Base-by-base conservation (phyloP, 371 early-diverging fungal species). In the Choanephora cucurbitarum region DNA sequence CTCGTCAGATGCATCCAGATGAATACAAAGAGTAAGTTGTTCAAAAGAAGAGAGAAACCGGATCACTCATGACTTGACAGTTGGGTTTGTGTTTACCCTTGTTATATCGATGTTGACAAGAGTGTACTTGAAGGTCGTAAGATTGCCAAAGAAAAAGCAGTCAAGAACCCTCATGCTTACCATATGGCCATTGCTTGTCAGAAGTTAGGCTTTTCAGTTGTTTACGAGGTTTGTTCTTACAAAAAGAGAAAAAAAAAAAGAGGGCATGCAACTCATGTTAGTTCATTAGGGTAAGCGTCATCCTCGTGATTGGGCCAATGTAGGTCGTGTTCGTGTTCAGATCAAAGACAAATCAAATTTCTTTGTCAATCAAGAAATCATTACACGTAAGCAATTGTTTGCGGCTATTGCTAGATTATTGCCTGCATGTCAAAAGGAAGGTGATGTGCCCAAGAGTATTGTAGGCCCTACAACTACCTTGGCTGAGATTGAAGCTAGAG, bases 41-140 rank as follows among this genome's bases (percentile, higher is more conserved):
- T n/a, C n/a, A 19, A 23, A 11, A 22, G 19, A 42, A 13, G 24
- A 37, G 10, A 22, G 41, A 1, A 13, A n/a, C 44, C n/a, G n/a
- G n/a, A n/a, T n/a, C n/a, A 11, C 49, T 33, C 23, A 44, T 21
- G 17, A 0, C 3, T 17, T n/a, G n/a, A n/a, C n/a, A 84, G 81
- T 51, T 89, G 87, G 87, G 78, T 83, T 24, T 78, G 75, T 39
- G 64, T 87, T 0, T 89, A 89, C 69, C 89, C 89, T 22, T 75
- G 81, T 45, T 86, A 89, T 63, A 79, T 89, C 52, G 84, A 87
- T 66, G 67, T 74, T 24, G 75, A 66, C 34, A 82, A 79, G 58
- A 64, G 80, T 10, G 54, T 69, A 39, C 60, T 69, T 49, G 69
- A 80, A 51, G 83, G 84, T 44, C 76, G 85, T 47, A 76, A 77